A percentile compares a stretch with the other conserved stretches of the same genome.
phyloP scores from a whole-genome alignment of 1,284 basidiomycete species.

The Leccinum idahoense region DNA sequence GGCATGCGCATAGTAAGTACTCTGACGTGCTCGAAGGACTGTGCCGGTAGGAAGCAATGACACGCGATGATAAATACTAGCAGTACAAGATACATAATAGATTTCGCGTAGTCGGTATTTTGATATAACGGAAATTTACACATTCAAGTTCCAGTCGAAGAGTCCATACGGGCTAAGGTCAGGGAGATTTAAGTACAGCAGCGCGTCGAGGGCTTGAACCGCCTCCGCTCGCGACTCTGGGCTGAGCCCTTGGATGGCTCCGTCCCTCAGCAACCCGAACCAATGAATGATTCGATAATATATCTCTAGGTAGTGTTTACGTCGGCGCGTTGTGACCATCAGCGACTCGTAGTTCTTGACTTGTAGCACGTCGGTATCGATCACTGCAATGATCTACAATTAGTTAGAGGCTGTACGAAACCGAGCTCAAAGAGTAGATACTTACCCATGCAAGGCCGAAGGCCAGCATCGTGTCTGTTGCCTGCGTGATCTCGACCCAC shows the following conservation, averaged over 20 bases:
- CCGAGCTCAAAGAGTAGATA: background rate
- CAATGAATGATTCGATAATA: background rate
- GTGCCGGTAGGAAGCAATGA: too few relatives aligned
- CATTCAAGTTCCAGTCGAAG: background rate
- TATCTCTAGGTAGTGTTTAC: background rate
- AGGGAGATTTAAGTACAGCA: background rate
- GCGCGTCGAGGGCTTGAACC: background rate
- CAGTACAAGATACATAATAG: too few relatives aligned
- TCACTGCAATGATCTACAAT: background rate
- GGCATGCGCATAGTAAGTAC: too few relatives aligned
- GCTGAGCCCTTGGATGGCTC: background rate
- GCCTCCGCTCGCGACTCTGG: background rate
- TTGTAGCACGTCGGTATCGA: background rate
- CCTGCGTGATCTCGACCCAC: background rate
- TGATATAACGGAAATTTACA: background rate
- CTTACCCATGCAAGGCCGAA: background rate
- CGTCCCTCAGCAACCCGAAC: background rate
- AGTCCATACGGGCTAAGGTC: background rate
- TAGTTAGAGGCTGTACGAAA: background rate
- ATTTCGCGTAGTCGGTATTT: too few relatives aligned
- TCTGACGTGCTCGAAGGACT: too few relatives aligned
- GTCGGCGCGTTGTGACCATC: background rate
- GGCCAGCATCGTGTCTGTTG: background rate
- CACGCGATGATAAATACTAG: too few relatives aligned
- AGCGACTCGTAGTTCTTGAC: background rate